Evolutionary conservation across 2,329 filamentous ascomycete species (phyloP), one percentile per base, ranked within the genome.

Genomic region (Paramyrothecium sp.): DNA sequence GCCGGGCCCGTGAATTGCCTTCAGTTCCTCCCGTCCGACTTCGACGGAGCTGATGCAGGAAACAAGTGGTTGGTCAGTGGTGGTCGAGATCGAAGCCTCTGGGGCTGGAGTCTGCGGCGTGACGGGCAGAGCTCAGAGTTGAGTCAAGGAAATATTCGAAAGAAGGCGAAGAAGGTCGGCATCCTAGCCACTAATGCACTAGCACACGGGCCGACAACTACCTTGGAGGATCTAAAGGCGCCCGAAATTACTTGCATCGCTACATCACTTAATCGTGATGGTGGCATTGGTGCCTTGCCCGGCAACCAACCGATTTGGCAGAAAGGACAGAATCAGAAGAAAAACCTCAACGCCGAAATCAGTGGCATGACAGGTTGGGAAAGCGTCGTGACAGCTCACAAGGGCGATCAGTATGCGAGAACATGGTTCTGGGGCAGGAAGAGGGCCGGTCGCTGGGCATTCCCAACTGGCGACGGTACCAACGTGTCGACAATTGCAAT

Each of bases 351-450:
- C 72, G 87, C 89, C 3, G 88, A 92, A 63, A 80, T 87, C 56
- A 90, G 88, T 65, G 84, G 87, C 51, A 87, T 87, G 78, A 97
- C 93, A 3, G 95, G 95, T 1, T 99, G 95, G 95, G 96, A 99
- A 73, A 97, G 94, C 69, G 88, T 99, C 7, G 86, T 99, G 2
- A 99, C 95, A 3, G 94, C 92, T 11, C 96, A 99, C 70, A 89
- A 89, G 67, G 86, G 89, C 54, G 94, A 98, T 68, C 83, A 87
- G 49, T 90, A 85, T 69, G 95, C 92, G 19, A 86, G 95, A 54
- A 98, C 95, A 1, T 99, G 95, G 95, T 97, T 97, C 75, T 98
- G 95, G 93, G 95, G 94, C 7, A 88, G 92, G 56, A 97, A 96
- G 75, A 88, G 89, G 66, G 93, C 95, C 52, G 95, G 95, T 12